These are phyloP conservation scores for Collybiopsis luxurians DNA, from an alignment of 768 basidiomycete genomes.

Conservation along the genomic window DNA sequence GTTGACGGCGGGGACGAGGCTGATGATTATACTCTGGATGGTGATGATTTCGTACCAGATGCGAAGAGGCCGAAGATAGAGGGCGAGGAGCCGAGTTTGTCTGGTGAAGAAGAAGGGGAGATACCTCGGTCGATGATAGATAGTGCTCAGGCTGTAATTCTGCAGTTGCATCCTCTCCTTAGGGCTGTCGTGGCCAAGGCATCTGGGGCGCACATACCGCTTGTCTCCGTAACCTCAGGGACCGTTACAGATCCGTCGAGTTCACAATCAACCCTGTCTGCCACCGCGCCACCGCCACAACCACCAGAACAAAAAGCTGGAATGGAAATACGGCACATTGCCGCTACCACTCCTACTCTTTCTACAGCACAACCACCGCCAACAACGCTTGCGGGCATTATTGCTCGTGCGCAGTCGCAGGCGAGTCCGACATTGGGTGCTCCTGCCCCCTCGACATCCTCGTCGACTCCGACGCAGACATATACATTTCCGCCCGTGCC, in stretches of 20 bases:
- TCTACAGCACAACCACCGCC: slow-evolving; percentile 27
- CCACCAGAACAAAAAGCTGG: neutral
- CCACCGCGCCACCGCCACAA: neutral
- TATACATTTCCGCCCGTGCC: neutral
- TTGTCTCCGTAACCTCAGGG: neutral
- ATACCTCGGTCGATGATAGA: slow-evolving; percentile 45
- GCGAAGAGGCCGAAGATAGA: slow-evolving; percentile 64
- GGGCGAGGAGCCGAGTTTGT: slow-evolving; percentile 31
- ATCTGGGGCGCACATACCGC: slow-evolving; percentile 21
- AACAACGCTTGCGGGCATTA: slow-evolving; percentile 68
- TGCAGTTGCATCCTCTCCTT: slow-evolving; percentile 53
- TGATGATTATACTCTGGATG: slow-evolving; percentile 28
- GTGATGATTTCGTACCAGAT: slow-evolving; percentile 47
- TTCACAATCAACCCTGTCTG: neutral
- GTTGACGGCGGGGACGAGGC: slow-evolving; percentile 41
- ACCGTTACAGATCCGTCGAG: neutral
- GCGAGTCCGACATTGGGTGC: slow-evolving; percentile 21
- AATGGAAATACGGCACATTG: neutral
- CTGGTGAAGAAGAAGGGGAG: slow-evolving; percentile 61
- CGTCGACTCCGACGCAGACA: too few species aligned
- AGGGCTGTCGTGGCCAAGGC: slow-evolving; percentile 57
- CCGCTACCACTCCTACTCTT: neutral
- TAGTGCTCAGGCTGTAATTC: slow-evolving; percentile 49
- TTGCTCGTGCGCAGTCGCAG: slow-evolving; percentile 68
- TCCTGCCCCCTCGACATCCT: neutral